Evolutionary conservation across 2,329 filamentous ascomycete genomes (phyloP).

Genomic region (Fusarium humuli): DNA sequence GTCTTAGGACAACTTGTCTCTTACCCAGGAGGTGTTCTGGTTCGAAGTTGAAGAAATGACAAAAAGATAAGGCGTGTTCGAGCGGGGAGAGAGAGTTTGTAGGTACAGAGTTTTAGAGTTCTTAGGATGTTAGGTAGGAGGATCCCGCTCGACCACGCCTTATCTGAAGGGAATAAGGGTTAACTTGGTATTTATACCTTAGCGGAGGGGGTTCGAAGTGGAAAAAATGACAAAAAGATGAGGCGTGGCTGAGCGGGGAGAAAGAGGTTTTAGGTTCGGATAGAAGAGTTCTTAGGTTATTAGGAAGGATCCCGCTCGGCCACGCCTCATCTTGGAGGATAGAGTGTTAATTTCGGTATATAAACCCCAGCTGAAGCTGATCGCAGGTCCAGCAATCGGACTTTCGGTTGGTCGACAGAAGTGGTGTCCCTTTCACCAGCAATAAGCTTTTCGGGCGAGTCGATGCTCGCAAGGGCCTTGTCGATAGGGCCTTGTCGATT

Average conservation of each 20-base stretch:
- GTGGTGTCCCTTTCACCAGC: constrained; percentile 71
- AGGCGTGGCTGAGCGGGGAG: background rate
- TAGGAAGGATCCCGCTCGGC: background rate
- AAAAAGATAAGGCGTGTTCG: background rate
- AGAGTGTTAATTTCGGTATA: no score
- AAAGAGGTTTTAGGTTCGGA: background rate
- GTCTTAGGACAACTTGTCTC: background rate
- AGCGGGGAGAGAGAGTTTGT: background rate
- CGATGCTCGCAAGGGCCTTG: constrained; percentile 77
- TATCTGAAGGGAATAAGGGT: background rate
- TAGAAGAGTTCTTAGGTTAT: background rate
- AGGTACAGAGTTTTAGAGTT: background rate
- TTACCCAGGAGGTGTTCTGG: background rate
- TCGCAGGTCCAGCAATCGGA: constrained; percentile 74
- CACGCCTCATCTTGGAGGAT: background rate
- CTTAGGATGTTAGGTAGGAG: background rate
- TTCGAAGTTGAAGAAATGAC: background rate
- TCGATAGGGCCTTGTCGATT: constrained; percentile 67
- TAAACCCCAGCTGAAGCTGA: constrained; percentile 70
- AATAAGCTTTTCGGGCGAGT: constrained; percentile 82
- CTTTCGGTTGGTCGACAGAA: constrained; percentile 46
- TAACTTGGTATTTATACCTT: background rate
- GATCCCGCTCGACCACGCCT: background rate
- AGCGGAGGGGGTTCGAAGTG: background rate
- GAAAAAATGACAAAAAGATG: no score